Evolutionary conservation across 1,284 basidiomycete species (phyloP).

Genomic region (Cutaneotrichosporon arboriforme): DNA sequence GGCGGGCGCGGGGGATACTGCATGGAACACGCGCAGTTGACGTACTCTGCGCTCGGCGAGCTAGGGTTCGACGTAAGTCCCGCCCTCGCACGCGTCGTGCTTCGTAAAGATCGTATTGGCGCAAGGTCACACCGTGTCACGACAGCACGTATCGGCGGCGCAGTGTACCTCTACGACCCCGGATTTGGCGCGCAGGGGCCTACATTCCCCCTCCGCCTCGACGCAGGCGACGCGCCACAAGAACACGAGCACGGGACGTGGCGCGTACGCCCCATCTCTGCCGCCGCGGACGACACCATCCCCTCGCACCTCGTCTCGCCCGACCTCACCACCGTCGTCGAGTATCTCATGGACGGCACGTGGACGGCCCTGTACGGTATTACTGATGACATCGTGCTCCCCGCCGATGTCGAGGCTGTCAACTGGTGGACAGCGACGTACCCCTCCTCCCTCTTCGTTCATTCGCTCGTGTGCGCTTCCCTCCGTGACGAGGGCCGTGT

Average conservation of each 20-base stretch:
- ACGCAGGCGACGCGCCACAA: not conserved
- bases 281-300: not conserved
- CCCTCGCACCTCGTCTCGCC: not conserved
- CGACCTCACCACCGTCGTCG: slow-evolving; percentile 3
- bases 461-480: too few species aligned
- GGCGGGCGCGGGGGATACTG: slow-evolving; percentile 13
- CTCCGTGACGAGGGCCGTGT: too few species aligned
- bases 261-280: slow-evolving; percentile 1
- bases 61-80: slow-evolving; percentile 6
- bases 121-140: slow-evolving; percentile 5
- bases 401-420: slow-evolving; percentile 10
- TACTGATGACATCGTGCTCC: slow-evolving; percentile 1
- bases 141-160: slow-evolving; percentile 5
- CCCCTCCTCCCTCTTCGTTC: slow-evolving; percentile 2
- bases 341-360: slow-evolving; percentile 1
- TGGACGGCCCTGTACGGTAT: slow-evolving; percentile 11
- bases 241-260: not conserved
- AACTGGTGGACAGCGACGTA: slow-evolving; percentile 14
- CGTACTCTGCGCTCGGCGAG: slow-evolving; percentile 2
- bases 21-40: slow-evolving; percentile 14
- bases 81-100: slow-evolving; percentile 5
- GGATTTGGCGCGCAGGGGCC: slow-evolving; percentile 12
- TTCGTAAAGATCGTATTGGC: not conserved
- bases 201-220: slow-evolving; percentile 1
- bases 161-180: slow-evolving; percentile 12